Evolutionary conservation across 352 stramenopile species (phyloP), one percentile per base, ranked within the genome.

Genomic region (Aphanomyces astaci): DNA sequence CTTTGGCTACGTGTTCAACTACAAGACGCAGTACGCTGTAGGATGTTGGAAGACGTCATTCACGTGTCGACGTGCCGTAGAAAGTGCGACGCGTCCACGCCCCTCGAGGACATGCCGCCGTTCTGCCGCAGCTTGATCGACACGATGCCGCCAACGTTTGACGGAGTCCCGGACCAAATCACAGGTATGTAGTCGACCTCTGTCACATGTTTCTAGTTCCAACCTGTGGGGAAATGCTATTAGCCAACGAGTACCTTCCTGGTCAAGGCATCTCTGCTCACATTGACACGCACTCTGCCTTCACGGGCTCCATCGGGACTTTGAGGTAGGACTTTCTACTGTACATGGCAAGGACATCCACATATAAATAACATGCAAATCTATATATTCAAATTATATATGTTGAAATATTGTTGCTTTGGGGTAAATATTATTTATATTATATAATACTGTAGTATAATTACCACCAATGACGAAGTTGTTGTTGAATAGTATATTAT

Each of bases 1-100:
- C 72, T 96, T 88, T 73, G 86, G 88, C 24, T 94, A 83, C 69
- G 83, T 84, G 70, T 96, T 96, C 69, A 88, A 90, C 72, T 96
- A 96, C 71, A 81, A 90, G 32, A 92, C 84, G 33, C 78, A 84
- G 62, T 68, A 53, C 33, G 62, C 4, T 15, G n/a, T n/a, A n/a
- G n/a, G n/a, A n/a, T n/a, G n/a, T n/a, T n/a, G n/a, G n/a, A n/a
- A n/a, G n/a, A n/a, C n/a, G n/a, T n/a, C n/a, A n/a, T n/a, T 40
- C 15, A 55, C 33, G 45, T 11, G 1, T 52, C n/a, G 43, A 32
- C 10, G 40, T 33, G 24, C 39, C 11, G 24, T 71, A 64, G 64
- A 64, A 71, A 71, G 45, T 64, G 64, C 53, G 64, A 71, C 31
- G 22, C 15, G 27, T 71, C 62, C 15, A 68, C 62, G n/a, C 62